A percentile compares a stretch with the other conserved stretches of the same genome.
These are phyloP conservation scores for Saturnispora gosingensis DNA, from an alignment of 805 yeast species.

Conservation along the genomic window DNA sequence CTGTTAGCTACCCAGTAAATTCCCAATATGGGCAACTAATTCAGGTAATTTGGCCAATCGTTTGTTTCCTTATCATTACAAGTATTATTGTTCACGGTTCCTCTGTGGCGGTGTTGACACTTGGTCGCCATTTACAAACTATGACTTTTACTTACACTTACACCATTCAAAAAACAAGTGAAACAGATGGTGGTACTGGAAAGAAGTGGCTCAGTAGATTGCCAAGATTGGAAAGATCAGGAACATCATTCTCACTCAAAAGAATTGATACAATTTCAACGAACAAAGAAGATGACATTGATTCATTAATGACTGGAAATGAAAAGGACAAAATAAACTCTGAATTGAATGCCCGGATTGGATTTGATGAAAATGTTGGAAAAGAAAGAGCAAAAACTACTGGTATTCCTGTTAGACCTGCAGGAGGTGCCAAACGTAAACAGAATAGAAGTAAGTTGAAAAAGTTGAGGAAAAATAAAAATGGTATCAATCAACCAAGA, in stretches of 20 bases:
- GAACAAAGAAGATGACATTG: constrained; percentile 9
- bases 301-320: constrained; percentile 6
- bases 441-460: constrained; percentile 37
- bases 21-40: constrained; percentile 25
- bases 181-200: constrained; percentile 34
- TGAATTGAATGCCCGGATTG: constrained; percentile 16
- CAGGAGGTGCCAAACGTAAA: constrained; percentile 62
- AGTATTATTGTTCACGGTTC: constrained; percentile 57
- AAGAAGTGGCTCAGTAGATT: constrained; percentile 70
- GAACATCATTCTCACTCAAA: constrained; percentile 72
- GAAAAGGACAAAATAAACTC: constrained; percentile 17
- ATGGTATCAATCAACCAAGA: constrained; percentile 27
- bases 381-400: constrained; percentile 13
- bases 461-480: constrained; percentile 21
- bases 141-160: constrained; percentile 90
- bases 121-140: constrained; percentile 82
- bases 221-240: constrained; percentile 64
- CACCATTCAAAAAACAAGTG: constrained; percentile 54
- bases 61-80: constrained; percentile 42
- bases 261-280: constrained; percentile 57
- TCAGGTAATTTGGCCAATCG: constrained; percentile 40
- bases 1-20: constrained; percentile 22
- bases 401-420: constrained; percentile 50
- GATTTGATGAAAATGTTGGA: constrained; percentile 8
- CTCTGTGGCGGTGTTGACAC: constrained; percentile 47